Evolutionary conservation across 139 green algal species (phyloP).

Genomic region (Chlorella sp.): DNA sequence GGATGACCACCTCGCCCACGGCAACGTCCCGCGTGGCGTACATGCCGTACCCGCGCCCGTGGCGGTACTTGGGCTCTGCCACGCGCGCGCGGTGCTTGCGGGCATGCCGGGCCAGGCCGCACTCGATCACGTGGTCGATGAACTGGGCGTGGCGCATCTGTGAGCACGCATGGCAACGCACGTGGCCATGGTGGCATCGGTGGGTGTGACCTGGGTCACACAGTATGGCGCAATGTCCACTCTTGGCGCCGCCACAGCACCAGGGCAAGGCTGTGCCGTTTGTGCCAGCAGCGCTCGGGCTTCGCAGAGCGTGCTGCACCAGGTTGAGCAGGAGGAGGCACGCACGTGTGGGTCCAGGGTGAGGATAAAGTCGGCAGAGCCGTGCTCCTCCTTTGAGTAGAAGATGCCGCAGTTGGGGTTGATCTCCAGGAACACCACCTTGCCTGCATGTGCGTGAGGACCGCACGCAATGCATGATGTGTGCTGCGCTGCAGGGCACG

Average conservation of each 20-base stretch:
- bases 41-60: slow-evolving; percentile 3
- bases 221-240: too few relatives aligned
- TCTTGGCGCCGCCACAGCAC: too few relatives aligned
- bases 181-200: too few relatives aligned
- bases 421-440: slow-evolving; percentile 29
- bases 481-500: too few relatives aligned
- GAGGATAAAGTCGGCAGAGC: slow-evolving; percentile 24
- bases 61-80: neutral
- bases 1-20: slow-evolving; percentile 1
- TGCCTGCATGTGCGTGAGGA: slow-evolving; percentile 9
- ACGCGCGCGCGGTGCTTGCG: neutral
- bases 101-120: neutral
- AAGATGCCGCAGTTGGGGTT: slow-evolving; percentile 32
- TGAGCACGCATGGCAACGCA: neutral
- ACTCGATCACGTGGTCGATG: slow-evolving; percentile 9
- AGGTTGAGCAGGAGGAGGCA: too few relatives aligned
- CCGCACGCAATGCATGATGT: too few relatives aligned
- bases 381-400: slow-evolving; percentile 14
- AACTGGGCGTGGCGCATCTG: slow-evolving; percentile 6
- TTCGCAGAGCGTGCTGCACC: too few relatives aligned
- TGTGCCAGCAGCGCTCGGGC: too few relatives aligned
- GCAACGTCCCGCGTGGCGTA: slow-evolving; percentile 3
- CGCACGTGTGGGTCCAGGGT: slow-evolving; percentile 3
- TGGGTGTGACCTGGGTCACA: too few relatives aligned
- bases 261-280: too few relatives aligned